Percentiles rank a stretch among this genome's conserved stretches.
phyloP scores from a whole-genome alignment of 2,329 filamentous ascomycete species.

The Zasmidium angulare region DNA sequence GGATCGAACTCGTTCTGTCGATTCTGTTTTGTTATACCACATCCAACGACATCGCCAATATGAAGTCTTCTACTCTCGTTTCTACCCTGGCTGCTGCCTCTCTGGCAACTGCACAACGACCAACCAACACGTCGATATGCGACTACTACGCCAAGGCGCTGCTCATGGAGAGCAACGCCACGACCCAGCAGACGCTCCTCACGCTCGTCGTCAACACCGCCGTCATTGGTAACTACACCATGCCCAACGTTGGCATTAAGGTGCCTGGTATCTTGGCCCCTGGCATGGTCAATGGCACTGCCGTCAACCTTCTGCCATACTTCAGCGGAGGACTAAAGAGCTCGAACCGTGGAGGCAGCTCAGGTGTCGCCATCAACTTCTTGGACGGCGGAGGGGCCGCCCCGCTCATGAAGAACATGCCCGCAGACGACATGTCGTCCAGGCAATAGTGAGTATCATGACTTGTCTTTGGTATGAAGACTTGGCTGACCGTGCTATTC shows the following conservation, averaged over 20 bases:
- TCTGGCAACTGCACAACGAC: conserved; percentile 42
- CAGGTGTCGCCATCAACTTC: conserved; percentile 57
- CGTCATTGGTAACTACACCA: conserved; percentile 51
- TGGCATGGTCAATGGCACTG: conserved; percentile 49
- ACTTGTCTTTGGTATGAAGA: background rate
- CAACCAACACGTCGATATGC: conserved; percentile 55
- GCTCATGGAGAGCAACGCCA: conserved; percentile 58
- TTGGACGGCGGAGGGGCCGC: conserved; percentile 60
- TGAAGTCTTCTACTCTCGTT: background rate
- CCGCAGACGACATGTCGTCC: conserved; percentile 51
- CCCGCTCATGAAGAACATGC: conserved; percentile 56
- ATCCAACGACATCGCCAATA: background rate
- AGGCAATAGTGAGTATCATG: conserved; percentile 54
- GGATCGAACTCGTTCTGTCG: background rate
- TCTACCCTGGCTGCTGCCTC: background rate
- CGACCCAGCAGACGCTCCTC: conserved; percentile 57
- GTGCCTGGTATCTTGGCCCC: conserved; percentile 60
- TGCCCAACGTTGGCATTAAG: conserved; percentile 52
- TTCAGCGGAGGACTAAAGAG: conserved; percentile 58
- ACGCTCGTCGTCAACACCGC: conserved; percentile 62
- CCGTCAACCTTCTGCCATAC: conserved; percentile 60
- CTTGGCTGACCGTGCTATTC: background rate
- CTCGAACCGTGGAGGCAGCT: conserved; percentile 51
- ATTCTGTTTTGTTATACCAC: background rate
- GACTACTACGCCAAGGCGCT: conserved; percentile 65